A percentile compares a stretch with the other conserved stretches of the same genome.
Conservation (phyloP, 345 rosid genomes). For the Pistacia integerrima region DNA sequence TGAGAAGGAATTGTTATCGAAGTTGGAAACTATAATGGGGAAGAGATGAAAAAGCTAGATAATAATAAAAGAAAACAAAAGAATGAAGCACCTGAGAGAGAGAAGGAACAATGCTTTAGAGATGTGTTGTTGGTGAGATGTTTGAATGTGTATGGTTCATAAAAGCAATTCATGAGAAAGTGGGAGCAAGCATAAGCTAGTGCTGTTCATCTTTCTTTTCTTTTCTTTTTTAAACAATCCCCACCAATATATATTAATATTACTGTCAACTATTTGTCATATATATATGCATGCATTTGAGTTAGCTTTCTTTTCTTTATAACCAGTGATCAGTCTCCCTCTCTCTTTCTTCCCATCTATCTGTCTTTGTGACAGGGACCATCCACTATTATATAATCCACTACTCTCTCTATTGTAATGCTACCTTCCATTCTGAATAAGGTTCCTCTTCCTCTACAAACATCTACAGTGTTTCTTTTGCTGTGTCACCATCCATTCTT, state of each 20-base stretch:
- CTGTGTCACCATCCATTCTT: no score
- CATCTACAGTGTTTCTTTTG: no score
- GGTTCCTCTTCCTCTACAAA: no score
- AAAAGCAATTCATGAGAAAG: constrained; percentile 14
- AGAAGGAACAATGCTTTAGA: constrained; percentile 24
- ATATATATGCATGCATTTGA: neutral
- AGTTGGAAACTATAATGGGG: constrained; percentile 9
- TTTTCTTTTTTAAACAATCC: neutral
- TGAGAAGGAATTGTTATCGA: constrained; percentile 3
- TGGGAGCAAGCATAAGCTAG: constrained; percentile 24
- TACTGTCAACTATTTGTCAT: constrained; percentile 3
- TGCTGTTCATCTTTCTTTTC: constrained; percentile 13
- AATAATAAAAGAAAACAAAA: neutral
- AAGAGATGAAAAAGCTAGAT: neutral
- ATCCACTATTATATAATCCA: no score
- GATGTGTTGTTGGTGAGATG: constrained; percentile 11
- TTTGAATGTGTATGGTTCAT: constrained; percentile 18
- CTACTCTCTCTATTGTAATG: no score
- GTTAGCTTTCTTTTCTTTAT: neutral
- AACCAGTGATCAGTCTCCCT: neutral
- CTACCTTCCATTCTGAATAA: no score
- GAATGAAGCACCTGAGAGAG: neutral
- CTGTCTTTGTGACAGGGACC: no score
- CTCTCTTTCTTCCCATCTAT: neutral
- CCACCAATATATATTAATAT: neutral